Evolutionary conservation across 345 rosid species (phyloP).

Genomic region (Rhizophora mangle): DNA sequence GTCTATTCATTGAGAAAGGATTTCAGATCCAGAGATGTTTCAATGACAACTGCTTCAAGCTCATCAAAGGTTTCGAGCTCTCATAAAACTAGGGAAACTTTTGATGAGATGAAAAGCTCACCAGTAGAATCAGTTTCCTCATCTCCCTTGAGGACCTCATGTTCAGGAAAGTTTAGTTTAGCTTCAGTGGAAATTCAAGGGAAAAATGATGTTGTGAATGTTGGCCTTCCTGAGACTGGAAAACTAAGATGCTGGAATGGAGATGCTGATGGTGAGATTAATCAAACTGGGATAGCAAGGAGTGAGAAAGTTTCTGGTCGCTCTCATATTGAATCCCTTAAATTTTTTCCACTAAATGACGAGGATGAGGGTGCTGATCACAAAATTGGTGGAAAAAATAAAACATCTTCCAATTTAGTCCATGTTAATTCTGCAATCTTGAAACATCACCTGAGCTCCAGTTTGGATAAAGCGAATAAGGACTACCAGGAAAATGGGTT

Average conservation of each 20-base stretch:
- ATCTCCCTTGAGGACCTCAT: constrained; percentile 38
- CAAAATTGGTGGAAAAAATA: constrained; percentile 15
- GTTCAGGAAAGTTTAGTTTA: constrained; percentile 30
- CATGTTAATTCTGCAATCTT: constrained; percentile 16
- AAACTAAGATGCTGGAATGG: constrained; percentile 27
- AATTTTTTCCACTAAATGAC: constrained; percentile 9
- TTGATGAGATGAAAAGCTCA: constrained; percentile 40
- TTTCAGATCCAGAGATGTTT: constrained; percentile 40
- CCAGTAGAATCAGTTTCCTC: constrained; percentile 57
- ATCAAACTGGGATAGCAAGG: constrained; percentile 17
- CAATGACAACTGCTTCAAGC: constrained; percentile 51
- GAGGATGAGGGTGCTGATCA: constrained; percentile 5
- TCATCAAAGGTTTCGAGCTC: constrained; percentile 56
- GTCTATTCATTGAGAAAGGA: constrained; percentile 31
- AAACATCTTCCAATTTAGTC: constrained; percentile 18
- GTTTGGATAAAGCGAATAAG: constrained; percentile 18
- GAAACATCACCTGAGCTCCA: constrained; percentile 5
- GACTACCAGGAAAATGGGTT: constrained; percentile 12
- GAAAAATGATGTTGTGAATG: constrained; percentile 29
- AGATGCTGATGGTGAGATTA: constrained; percentile 25
- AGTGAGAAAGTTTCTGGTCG: constrained; percentile 24
- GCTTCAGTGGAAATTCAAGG: constrained; percentile 21
- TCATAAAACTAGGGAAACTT: constrained; percentile 28
- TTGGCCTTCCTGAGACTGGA: constrained; percentile 21
- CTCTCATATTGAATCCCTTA: constrained; percentile 17